phyloP scores from a whole-genome alignment of 257 asterid genomes.

The Fraxinus pennsylvanica region DNA sequence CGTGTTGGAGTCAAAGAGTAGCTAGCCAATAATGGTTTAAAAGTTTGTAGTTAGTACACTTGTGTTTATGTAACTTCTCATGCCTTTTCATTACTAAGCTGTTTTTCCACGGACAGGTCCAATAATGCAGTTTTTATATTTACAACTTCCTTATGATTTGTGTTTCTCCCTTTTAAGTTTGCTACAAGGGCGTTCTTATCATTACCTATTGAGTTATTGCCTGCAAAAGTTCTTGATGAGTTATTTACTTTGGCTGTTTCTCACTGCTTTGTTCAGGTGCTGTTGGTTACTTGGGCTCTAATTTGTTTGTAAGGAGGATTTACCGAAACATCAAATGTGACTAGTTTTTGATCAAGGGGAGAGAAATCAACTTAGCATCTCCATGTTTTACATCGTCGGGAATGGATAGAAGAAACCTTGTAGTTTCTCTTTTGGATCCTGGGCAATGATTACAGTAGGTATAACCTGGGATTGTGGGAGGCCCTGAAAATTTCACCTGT shows the following conservation, averaged over 20 bases:
- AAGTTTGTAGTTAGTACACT: too few relatives aligned
- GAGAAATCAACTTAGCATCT: constrained; percentile 18
- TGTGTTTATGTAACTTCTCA: neutral
- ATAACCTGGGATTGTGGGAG: constrained; percentile 37
- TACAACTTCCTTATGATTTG: neutral
- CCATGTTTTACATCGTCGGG: too few relatives aligned
- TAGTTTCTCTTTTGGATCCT: constrained; percentile 11
- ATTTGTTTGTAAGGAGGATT: constrained; percentile 65
- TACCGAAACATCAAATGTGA: constrained; percentile 66
- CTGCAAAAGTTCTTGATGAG: neutral
- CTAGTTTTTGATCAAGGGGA: constrained; percentile 14
- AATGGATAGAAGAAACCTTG: constrained; percentile 9
- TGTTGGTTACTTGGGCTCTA: constrained; percentile 59
- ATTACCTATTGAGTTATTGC: neutral
- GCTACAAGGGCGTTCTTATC: neutral
- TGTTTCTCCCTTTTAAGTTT: neutral
- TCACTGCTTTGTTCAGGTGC: constrained; percentile 44
- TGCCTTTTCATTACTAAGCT: neutral
- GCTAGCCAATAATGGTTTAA: neutral
- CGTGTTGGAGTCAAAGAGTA: neutral
- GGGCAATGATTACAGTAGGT: constrained; percentile 25
- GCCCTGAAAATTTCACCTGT: constrained; percentile 30
- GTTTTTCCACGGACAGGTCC: neutral
- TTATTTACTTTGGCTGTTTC: neutral
- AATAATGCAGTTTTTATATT: neutral